These are phyloP conservation scores for Priceomyces castillae DNA, from an alignment of 805 yeast genomes.

Conservation along the genomic window DNA sequence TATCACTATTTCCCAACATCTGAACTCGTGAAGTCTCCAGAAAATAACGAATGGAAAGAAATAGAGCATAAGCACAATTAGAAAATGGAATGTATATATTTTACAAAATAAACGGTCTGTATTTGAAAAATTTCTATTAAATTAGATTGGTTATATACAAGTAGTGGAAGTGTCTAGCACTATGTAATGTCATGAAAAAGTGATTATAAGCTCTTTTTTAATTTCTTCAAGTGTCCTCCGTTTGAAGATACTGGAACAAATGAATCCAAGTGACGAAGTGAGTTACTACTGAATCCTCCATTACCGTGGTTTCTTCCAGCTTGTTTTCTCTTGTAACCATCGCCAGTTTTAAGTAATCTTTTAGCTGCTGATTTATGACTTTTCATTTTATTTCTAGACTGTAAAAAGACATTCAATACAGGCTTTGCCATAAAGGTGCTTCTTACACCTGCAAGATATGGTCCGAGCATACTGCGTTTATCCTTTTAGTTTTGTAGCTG, in stretches of 20 bases:
- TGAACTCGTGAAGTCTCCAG: constrained; percentile 50
- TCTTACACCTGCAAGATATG: constrained; percentile 4
- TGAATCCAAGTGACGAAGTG: constrained; percentile 57
- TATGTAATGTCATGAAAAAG: background rate
- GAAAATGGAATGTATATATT: background rate
- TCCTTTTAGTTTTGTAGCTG: background rate
- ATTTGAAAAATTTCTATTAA: constrained; percentile 4
- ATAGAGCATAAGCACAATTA: constrained; percentile 39
- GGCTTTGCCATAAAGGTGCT: constrained; percentile 16
- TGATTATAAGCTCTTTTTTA: constrained; percentile 24
- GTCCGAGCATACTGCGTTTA: constrained; percentile 4
- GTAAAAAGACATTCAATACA: constrained; percentile 25
- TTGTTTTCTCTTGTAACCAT: constrained; percentile 52
- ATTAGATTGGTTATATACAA: constrained; percentile 2
- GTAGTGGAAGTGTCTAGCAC: background rate
- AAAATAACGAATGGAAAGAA: constrained; percentile 47
- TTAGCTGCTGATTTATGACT: constrained; percentile 86
- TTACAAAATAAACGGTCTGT: background rate
- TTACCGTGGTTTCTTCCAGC: constrained; percentile 93
- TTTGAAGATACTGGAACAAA: constrained; percentile 50
- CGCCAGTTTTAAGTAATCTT: constrained; percentile 76
- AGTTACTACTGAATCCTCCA: constrained; percentile 75
- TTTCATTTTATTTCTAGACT: constrained; percentile 53
- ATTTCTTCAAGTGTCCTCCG: constrained; percentile 57
- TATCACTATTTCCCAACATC: constrained; percentile 84